A percentile compares a stretch with the other conserved stretches of the same genome.
These are phyloP conservation scores for Hibiscus syriacus DNA, from an alignment of 345 rosid genomes.

Conservation along the genomic window DNA sequence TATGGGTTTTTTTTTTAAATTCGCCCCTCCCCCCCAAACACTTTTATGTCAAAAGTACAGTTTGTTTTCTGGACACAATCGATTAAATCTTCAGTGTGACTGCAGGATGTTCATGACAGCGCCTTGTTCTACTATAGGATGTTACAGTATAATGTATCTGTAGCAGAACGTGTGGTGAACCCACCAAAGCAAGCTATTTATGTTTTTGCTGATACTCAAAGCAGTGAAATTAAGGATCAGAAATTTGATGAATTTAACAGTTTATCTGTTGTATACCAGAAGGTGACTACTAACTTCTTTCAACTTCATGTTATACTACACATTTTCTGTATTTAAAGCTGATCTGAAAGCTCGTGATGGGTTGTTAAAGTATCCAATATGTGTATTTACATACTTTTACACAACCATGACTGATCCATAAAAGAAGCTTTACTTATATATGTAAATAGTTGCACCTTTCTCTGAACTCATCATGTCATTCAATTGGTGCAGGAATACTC, in stretches of 20 bases:
- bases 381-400: too few relatives aligned
- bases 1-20: too few relatives aligned
- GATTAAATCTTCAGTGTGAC: constrained; percentile 19
- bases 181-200: constrained; percentile 97
- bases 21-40: too few relatives aligned
- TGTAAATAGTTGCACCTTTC: background rate
- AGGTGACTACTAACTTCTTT: background rate
- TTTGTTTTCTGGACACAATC: constrained; percentile 6
- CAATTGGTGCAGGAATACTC: constrained; percentile 45
- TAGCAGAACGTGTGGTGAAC: constrained; percentile 76
- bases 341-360: too few relatives aligned
- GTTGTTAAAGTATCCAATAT: too few relatives aligned
- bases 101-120: constrained; percentile 97
- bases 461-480: background rate
- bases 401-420: background rate
- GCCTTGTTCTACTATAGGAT: constrained; percentile 96
- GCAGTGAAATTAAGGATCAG: constrained; percentile 95
- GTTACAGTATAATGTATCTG: constrained; percentile 61
- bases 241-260: constrained; percentile 95
- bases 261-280: too few relatives aligned
- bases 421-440: background rate
- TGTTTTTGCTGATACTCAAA: constrained; percentile 36
- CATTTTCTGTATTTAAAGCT: background rate
- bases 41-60: background rate
- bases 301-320: background rate